These are phyloP conservation scores for Albatrellus sp. DNA, from an alignment of 1,284 basidiomycete species.

Conservation along the genomic window DNA sequence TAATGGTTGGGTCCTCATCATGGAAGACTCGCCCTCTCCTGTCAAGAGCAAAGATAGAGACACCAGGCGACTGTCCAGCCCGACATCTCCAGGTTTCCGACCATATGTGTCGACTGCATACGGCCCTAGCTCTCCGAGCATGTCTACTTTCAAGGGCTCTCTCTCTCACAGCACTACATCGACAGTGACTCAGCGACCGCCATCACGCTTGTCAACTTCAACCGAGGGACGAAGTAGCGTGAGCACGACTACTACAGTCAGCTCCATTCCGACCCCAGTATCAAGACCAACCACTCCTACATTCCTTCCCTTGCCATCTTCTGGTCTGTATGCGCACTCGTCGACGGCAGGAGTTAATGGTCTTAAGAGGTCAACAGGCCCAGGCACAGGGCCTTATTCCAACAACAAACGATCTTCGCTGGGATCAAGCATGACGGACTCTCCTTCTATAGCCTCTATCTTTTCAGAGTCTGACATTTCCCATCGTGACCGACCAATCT, in stretches of 20 bases:
- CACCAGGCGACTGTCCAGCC: conserved; percentile 46
- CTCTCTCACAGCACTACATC: conserved; percentile 27
- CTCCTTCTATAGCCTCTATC: conserved; percentile 10
- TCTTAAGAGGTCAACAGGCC: conserved; percentile 48
- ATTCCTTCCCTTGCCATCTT: conserved; percentile 52
- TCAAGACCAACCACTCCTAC: conserved; percentile 67
- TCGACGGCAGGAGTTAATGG: conserved; percentile 22
- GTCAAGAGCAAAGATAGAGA: conserved; percentile 43
- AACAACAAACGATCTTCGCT: conserved; percentile 48
- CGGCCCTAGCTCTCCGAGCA: conserved; percentile 22
- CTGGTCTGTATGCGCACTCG: conserved; percentile 29
- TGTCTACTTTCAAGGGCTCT: conserved; percentile 20
- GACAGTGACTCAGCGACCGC: conserved; percentile 41
- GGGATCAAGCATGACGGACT: conserved; percentile 24
- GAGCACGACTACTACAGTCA: conserved; percentile 43
- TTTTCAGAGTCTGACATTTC: conserved; percentile 17
- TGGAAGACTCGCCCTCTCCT: conserved; percentile 72
- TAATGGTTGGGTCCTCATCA: conserved; percentile 72
- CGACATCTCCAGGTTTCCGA: conserved; percentile 23
- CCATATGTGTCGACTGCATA: conserved; percentile 21
- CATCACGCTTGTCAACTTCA: conserved; percentile 51
- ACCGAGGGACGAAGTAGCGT: conserved; percentile 29
- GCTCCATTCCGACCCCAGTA: conserved; percentile 52
- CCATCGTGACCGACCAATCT: conserved; percentile 24
- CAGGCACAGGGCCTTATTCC: conserved; percentile 22